Conservation (phyloP, 352 stramenopile species). For the Phytopythium sindhum region DNA sequence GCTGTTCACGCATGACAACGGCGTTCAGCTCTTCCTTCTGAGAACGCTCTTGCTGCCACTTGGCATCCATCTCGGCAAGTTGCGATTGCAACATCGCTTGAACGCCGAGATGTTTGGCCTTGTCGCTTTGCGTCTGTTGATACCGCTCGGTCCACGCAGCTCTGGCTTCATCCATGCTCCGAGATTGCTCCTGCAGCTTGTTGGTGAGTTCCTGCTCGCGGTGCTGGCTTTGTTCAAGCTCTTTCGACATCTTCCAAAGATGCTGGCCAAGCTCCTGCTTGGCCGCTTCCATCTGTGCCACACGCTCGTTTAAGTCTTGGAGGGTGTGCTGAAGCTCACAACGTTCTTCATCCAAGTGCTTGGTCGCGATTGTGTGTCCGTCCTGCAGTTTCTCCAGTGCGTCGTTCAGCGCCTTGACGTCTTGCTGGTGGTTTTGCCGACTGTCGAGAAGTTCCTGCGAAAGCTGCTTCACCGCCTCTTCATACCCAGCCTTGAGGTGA, state of each 20-base stretch:
- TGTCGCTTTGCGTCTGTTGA: slow-evolving; percentile 41
- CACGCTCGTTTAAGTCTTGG: background rate
- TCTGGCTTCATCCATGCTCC: background rate
- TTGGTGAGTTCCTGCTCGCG: slow-evolving; percentile 44
- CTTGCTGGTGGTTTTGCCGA: slow-evolving; percentile 23
- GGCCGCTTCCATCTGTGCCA: slow-evolving; percentile 14
- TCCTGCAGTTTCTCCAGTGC: slow-evolving; percentile 17
- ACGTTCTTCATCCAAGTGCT: slow-evolving; percentile 9
- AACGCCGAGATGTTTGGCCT: slow-evolving; percentile 25
- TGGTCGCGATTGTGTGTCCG: slow-evolving; percentile 12
- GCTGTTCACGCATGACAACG: slow-evolving; percentile 45
- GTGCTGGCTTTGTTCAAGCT: slow-evolving; percentile 27
- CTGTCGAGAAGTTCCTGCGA: slow-evolving; percentile 27
- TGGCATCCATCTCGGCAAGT: slow-evolving; percentile 26
- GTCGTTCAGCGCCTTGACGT: slow-evolving; percentile 17
- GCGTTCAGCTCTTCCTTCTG: slow-evolving; percentile 75
- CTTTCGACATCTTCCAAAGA: slow-evolving; percentile 55
- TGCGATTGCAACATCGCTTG: slow-evolving; percentile 36
- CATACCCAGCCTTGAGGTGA: slow-evolving; percentile 34
- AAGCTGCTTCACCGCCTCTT: slow-evolving; percentile 23
- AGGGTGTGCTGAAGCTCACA: background rate
- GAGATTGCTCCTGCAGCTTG: slow-evolving; percentile 17
- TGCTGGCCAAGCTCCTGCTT: slow-evolving; percentile 64
- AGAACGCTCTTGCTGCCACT: slow-evolving; percentile 33
- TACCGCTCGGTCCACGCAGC: slow-evolving; percentile 24